Percentiles rank a stretch among this genome's conserved stretches.
Conservation (phyloP, 176 grass and related monocot species). For the Aegilops sharonensis region DNA sequence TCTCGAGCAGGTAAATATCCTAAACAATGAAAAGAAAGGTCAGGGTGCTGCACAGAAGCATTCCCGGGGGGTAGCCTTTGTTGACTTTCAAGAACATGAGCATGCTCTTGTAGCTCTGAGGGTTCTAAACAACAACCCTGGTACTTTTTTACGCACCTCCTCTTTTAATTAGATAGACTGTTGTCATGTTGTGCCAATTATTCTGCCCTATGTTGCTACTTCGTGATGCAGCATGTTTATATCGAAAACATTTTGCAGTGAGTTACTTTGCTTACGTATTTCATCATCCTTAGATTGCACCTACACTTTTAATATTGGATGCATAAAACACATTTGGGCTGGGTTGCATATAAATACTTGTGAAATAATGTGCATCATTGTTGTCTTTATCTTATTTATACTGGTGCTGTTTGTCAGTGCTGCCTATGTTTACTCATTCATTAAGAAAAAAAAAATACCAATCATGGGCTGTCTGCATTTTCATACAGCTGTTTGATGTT, state of each 20-base stretch:
- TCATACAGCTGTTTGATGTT: neutral
- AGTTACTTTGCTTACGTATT: neutral
- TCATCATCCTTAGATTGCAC: conserved; percentile 8
- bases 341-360: neutral
- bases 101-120: conserved; percentile 91
- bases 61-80: conserved; percentile 89
- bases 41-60: conserved; percentile 60
- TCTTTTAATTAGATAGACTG: neutral
- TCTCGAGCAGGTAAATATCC: conserved; percentile 73
- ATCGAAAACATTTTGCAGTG: neutral
- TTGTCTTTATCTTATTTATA: neutral
- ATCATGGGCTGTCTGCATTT: neutral
- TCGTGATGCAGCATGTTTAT: neutral
- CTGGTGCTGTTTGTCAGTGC: neutral
- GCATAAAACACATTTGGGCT: neutral
- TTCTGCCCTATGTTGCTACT: neutral
- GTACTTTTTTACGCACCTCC: conserved; percentile 33
- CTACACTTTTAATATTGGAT: neutral
- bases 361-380: neutral
- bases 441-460: neutral
- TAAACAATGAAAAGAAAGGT: conserved; percentile 84
- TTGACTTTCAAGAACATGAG: conserved; percentile 96
- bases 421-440: neutral
- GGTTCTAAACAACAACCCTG: conserved; percentile 98
- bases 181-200: neutral